Conservation (phyloP, 1,284 basidiomycete genomes). For the Ceraceosorus bombacis region DNA sequence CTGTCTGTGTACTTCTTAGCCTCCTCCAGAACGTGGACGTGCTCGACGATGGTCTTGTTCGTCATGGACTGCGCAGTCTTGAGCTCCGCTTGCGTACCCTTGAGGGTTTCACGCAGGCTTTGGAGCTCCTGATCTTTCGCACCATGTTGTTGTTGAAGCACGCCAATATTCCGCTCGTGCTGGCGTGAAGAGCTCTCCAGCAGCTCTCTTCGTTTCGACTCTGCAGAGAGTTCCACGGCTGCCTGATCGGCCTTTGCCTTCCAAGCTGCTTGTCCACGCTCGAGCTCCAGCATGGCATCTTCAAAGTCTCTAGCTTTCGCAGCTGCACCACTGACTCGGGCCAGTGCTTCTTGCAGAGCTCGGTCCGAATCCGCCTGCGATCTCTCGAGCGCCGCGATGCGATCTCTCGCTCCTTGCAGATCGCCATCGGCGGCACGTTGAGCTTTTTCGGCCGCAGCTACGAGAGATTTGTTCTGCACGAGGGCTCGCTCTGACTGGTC, state of each 20-base stretch:
- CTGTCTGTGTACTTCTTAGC: slow-evolving; percentile 92
- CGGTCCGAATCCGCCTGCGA: too few species aligned
- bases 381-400: too few species aligned
- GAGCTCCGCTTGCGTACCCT: slow-evolving; percentile 56
- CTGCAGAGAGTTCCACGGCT: slow-evolving; percentile 32
- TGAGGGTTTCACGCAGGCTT: slow-evolving; percentile 69
- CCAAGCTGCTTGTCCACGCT: slow-evolving; percentile 25
- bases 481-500: slow-evolving; percentile 12
- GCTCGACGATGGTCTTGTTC: slow-evolving; percentile 97
- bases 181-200: slow-evolving; percentile 54
- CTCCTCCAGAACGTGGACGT: slow-evolving; percentile 93
- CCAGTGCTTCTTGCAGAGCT: slow-evolving; percentile 49
- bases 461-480: slow-evolving; percentile 56
- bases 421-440: slow-evolving; percentile 68
- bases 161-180: slow-evolving; percentile 52
- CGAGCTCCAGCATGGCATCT: slow-evolving; percentile 35
- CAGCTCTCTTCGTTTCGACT: slow-evolving; percentile 45
- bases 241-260: slow-evolving; percentile 35
- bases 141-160: slow-evolving; percentile 63
- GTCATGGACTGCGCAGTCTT: slow-evolving; percentile 58
- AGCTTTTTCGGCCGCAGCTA: slow-evolving; percentile 63
- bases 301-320: slow-evolving; percentile 36
- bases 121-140: slow-evolving; percentile 75
- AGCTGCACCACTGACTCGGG: slow-evolving; percentile 54
- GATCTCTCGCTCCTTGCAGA: slow-evolving; percentile 47